These are phyloP conservation scores for Anthracocystis setariae DNA, from an alignment of 1,284 basidiomycete genomes.

Conservation along the genomic window DNA sequence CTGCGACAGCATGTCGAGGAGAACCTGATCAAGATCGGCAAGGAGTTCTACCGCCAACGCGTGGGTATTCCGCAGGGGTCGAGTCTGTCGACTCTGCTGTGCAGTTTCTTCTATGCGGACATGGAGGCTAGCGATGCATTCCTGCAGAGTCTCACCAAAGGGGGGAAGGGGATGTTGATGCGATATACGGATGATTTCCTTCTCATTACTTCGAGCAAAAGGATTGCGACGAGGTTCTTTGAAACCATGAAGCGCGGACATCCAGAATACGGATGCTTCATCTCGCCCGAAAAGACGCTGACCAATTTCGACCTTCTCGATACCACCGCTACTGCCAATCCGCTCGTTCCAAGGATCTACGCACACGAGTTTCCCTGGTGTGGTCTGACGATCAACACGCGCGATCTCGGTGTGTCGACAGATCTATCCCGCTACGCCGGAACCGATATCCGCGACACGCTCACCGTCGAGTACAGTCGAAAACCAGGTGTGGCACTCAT, in stretches of 20 bases:
- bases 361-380: slow-evolving; percentile 63
- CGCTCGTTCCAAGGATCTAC: slow-evolving; percentile 59
- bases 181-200: slow-evolving; percentile 94
- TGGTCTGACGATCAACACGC: slow-evolving; percentile 54
- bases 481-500: slow-evolving; percentile 60
- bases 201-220: slow-evolving; percentile 79
- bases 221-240: slow-evolving; percentile 78
- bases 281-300: slow-evolving; percentile 87
- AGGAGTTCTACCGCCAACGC: slow-evolving; percentile 81
- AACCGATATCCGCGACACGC: slow-evolving; percentile 64
- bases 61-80: slow-evolving; percentile 97
- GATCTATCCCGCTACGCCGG: slow-evolving; percentile 48
- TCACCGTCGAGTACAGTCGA: slow-evolving; percentile 64
- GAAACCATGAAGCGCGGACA: slow-evolving; percentile 80
- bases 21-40: slow-evolving; percentile 79
- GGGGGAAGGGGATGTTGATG: slow-evolving; percentile 68
- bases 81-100: slow-evolving; percentile 85
- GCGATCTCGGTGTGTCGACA: slow-evolving; percentile 48
- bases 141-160: slow-evolving; percentile 73
- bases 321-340: slow-evolving; percentile 56
- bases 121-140: slow-evolving; percentile 75
- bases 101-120: slow-evolving; percentile 84
- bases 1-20: slow-evolving; percentile 88
- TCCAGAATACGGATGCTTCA: slow-evolving; percentile 86
- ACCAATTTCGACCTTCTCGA: slow-evolving; percentile 84